These are phyloP conservation scores for Candida sp. DNA, from an alignment of 1,139 yeast genomes.

Conservation along the genomic window DNA sequence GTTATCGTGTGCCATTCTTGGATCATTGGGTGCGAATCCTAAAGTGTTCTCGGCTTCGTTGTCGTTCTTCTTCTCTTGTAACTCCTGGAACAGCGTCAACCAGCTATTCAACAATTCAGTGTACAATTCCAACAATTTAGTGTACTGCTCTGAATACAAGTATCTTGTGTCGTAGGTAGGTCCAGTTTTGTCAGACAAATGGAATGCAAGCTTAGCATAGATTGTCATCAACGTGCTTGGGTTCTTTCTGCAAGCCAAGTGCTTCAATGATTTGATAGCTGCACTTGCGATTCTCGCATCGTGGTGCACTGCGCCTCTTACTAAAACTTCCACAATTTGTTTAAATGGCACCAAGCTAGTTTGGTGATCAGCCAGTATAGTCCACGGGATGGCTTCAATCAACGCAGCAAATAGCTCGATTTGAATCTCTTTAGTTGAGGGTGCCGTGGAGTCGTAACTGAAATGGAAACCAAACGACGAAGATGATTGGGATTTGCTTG, in stretches of 20 bases:
- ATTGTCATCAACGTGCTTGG: constrained; percentile 74
- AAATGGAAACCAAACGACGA: constrained; percentile 54
- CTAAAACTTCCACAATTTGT: constrained; percentile 70
- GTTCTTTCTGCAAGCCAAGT: constrained; percentile 69
- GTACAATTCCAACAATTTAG: constrained; percentile 66
- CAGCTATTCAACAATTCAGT: constrained; percentile 82
- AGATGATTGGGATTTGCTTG: constrained; percentile 12
- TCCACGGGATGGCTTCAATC: constrained; percentile 73
- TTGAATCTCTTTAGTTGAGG: constrained; percentile 38
- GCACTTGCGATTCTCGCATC: constrained; percentile 65
- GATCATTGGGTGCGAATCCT: constrained; percentile 39
- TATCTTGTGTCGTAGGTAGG: constrained; percentile 55
- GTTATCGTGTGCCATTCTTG: constrained; percentile 39
- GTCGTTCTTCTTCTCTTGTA: constrained; percentile 22
- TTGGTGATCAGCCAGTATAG: constrained; percentile 45
- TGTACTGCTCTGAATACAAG: constrained; percentile 61
- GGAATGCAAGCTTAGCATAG: constrained; percentile 82
- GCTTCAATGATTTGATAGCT: constrained; percentile 64
- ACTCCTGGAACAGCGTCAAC: constrained; percentile 62
- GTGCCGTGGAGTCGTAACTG: constrained; percentile 46
- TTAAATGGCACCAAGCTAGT: constrained; percentile 48
- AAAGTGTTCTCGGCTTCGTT: constrained; percentile 19
- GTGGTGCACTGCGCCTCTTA: constrained; percentile 76
- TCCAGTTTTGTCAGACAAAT: constrained; percentile 66
- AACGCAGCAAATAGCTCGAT: constrained; percentile 72